Conservation (phyloP, 164 flowering plant genomes). For the Chimonanthus praecox region DNA sequence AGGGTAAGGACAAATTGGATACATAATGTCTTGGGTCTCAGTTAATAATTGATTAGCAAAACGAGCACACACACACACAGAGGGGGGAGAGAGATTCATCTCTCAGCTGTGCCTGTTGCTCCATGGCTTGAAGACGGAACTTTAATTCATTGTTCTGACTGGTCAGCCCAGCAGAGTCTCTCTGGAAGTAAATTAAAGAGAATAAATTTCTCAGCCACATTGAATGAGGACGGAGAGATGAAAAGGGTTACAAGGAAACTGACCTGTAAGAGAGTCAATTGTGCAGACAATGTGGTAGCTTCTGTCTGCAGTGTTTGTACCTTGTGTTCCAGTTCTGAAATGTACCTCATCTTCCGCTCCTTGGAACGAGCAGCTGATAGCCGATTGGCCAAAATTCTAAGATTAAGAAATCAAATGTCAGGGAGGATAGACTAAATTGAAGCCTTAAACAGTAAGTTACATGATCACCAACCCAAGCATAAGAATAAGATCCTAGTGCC, state of each 20-base stretch:
- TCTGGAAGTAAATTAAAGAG: conserved; percentile 22
- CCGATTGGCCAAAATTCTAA: conserved; percentile 95
- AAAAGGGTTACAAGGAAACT: background rate
- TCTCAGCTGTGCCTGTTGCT: conserved; percentile 58
- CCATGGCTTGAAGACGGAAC: conserved; percentile 63
- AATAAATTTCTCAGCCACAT: background rate
- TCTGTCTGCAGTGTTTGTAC: conserved; percentile 95
- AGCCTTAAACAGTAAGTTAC: no score
- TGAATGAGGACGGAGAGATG: background rate
- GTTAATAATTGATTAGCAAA: no score
- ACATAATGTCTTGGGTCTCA: no score
- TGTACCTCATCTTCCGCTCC: conserved; percentile 93
- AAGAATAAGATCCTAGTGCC: background rate
- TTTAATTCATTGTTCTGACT: conserved; percentile 56
- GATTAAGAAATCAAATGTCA: background rate
- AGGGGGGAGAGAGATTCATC: conserved; percentile 18
- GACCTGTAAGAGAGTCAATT: conserved; percentile 86
- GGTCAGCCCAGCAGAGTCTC: conserved; percentile 48
- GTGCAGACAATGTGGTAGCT: conserved; percentile 97
- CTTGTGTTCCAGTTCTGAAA: conserved; percentile 92
- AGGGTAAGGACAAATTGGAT: no score
- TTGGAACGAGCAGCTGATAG: conserved; percentile 99
- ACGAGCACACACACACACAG: background rate
- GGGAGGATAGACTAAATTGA: background rate
- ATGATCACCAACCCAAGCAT: background rate